A percentile compares a stretch with the other conserved stretches of the same genome.
phyloP scores from a whole-genome alignment of 805 yeast genomes.

The Yarrowia sp. region DNA sequence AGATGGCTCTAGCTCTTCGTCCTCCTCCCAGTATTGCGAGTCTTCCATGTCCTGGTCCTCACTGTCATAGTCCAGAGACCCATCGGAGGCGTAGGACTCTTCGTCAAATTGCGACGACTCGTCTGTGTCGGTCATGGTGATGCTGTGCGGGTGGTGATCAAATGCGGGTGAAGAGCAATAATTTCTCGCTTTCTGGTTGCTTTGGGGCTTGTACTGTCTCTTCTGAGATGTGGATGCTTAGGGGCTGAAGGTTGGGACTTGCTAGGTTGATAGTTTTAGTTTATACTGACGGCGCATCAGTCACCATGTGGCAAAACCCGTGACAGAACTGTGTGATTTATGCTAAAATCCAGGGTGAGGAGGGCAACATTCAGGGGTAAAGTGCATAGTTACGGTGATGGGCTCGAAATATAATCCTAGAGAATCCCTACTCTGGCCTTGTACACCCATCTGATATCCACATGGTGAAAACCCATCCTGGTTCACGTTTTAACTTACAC shows the following conservation, averaged over 20 bases:
- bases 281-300: neutral
- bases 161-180: neutral
- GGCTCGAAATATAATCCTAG: too few relatives aligned
- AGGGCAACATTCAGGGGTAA: neutral
- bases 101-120: constrained; percentile 12
- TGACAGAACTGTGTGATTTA: neutral
- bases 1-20: neutral
- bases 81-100: neutral
- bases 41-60: constrained; percentile 14
- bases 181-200: neutral
- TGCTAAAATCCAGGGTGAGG: neutral
- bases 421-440: neutral
- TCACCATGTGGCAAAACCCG: neutral
- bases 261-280: neutral
- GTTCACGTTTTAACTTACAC: neutral
- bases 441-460: neutral
- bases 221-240: neutral
- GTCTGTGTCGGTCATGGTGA: constrained; percentile 15
- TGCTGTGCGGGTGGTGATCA: neutral
- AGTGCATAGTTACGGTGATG: neutral
- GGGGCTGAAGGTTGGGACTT: constrained; percentile 9
- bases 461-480: neutral
- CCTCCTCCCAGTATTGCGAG: constrained; percentile 9
- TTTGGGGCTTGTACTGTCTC: neutral
- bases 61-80: neutral